phyloP scores from a whole-genome alignment of 169 alveolate species.

The Plasmodium chabaudi region DNA sequence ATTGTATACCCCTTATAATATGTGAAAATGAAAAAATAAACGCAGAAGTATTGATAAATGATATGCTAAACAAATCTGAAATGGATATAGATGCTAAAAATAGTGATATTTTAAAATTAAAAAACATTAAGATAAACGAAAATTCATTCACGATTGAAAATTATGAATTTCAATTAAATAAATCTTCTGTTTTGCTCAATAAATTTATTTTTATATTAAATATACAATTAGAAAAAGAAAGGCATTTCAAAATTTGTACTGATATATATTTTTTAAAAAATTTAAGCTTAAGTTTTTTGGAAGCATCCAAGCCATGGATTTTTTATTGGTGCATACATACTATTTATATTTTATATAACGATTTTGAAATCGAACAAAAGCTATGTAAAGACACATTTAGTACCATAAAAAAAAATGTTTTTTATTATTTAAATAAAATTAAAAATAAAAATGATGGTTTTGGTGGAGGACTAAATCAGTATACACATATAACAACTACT shows the following conservation, averaged over 20 bases:
- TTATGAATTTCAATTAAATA: conserved; percentile 45
- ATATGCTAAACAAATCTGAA: not conserved
- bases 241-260: conserved; percentile 63
- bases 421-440: conserved; percentile 60
- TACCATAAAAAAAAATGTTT: conserved; percentile 51
- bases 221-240: conserved; percentile 58
- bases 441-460: conserved; percentile 89
- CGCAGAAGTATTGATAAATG: not conserved
- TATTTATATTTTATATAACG: conserved; percentile 49
- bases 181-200: conserved; percentile 38
- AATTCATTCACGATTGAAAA: conserved; percentile 20
- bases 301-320: conserved; percentile 76
- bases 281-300: conserved; percentile 50
- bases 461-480: conserved; percentile 93
- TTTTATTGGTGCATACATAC: conserved; percentile 75
- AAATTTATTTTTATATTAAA: conserved; percentile 63
- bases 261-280: conserved; percentile 73
- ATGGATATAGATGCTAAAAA: not conserved
- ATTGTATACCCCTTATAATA: too few species aligned
- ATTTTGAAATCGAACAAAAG: conserved; percentile 62
- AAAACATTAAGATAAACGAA: conserved; percentile 16
- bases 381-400: conserved; percentile 40
- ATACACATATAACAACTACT: conserved; percentile 93
- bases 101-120: conserved; percentile 4
- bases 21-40: conserved; percentile 1